phyloP scores from a whole-genome alignment of 1,284 basidiomycete genomes.

The Wolfiporia cocos region DNA sequence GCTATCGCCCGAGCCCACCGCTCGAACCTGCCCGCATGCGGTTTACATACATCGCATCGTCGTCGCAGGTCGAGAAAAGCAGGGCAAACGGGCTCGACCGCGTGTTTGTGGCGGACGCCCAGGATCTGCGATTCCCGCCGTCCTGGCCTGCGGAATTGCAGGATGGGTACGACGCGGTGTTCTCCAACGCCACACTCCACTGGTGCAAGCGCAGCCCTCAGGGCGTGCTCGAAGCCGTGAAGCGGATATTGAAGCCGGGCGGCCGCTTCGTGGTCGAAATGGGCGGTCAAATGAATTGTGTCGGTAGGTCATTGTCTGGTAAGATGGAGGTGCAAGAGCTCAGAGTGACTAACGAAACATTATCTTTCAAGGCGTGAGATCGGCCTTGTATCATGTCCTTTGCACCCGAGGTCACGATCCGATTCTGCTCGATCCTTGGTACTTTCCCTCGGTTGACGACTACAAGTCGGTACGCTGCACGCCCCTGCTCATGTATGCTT shows the following conservation, averaged over 20 bases:
- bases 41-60: not conserved
- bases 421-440: slow-evolving; percentile 69
- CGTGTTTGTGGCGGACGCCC: slow-evolving; percentile 46
- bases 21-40: not conserved
- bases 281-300: slow-evolving; percentile 70
- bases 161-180: slow-evolving; percentile 53
- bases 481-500: not conserved
- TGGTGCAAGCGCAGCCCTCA: slow-evolving; percentile 77
- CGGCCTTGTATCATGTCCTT: slow-evolving; percentile 52
- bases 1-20: not conserved
- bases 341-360: not conserved
- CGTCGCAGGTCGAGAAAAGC: slow-evolving; percentile 51
- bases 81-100: slow-evolving; percentile 39
- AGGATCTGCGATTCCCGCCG: slow-evolving; percentile 34
- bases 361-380: slow-evolving; percentile 48
- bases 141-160: slow-evolving; percentile 14
- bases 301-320: slow-evolving; percentile 37
- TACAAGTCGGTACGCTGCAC: slow-evolving; percentile 46
- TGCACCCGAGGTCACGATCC: slow-evolving; percentile 55
- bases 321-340: too few relatives aligned
- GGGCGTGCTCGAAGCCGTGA: slow-evolving; percentile 56
- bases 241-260: slow-evolving; percentile 56
- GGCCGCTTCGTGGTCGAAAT: slow-evolving; percentile 73
- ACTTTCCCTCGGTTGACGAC: slow-evolving; percentile 67
- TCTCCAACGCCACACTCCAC: slow-evolving; percentile 76